These are phyloP conservation scores for Alternaria longipes DNA, from an alignment of 2,329 filamentous ascomycete genomes.

Conservation along the genomic window DNA sequence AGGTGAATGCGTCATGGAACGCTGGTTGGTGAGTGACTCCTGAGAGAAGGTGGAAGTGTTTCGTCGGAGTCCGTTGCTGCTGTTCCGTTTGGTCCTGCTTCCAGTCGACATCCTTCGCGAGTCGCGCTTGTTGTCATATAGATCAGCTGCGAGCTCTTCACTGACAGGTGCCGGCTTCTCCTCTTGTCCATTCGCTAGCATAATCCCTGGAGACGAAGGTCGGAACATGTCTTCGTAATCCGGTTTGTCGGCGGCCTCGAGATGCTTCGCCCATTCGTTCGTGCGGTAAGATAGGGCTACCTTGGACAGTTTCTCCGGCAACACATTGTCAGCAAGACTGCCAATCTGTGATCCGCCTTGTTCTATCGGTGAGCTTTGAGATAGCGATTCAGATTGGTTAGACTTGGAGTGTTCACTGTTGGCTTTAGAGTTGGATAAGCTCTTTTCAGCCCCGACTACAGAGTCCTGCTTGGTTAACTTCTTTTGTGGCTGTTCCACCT, in stretches of 20 bases:
- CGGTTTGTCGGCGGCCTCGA: slow-evolving; percentile 78
- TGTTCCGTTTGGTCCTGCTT: slow-evolving; percentile 31
- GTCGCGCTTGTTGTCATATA: slow-evolving; percentile 27
- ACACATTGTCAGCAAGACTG: slow-evolving; percentile 58
- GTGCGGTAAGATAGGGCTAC: slow-evolving; percentile 86
- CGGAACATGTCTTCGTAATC: slow-evolving; percentile 69
- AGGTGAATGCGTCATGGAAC: slow-evolving; percentile 28
- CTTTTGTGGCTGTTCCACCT: slow-evolving; percentile 17
- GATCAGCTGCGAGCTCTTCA: slow-evolving; percentile 37
- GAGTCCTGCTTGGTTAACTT: slow-evolving; percentile 24
- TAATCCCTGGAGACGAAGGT: slow-evolving; percentile 54
- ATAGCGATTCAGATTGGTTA: slow-evolving; percentile 46
- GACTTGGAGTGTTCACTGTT: slow-evolving; percentile 51
- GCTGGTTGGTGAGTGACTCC: slow-evolving; percentile 27
- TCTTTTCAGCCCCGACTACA: slow-evolving; percentile 31
- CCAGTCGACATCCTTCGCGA: slow-evolving; percentile 39
- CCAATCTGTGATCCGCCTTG: slow-evolving; percentile 53
- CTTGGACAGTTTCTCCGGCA: slow-evolving; percentile 77
- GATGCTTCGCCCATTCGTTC: slow-evolving; percentile 95
- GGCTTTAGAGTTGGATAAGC: slow-evolving; percentile 27
- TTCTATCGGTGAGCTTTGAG: slow-evolving; percentile 38
- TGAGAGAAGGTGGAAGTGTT: slow-evolving; percentile 37
- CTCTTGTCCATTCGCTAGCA: slow-evolving; percentile 46
- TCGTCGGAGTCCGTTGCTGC: slow-evolving; percentile 26
- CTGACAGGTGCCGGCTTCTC: slow-evolving; percentile 65